Conservation (phyloP, 305 asterid species). For the Coffea humblotiana region DNA sequence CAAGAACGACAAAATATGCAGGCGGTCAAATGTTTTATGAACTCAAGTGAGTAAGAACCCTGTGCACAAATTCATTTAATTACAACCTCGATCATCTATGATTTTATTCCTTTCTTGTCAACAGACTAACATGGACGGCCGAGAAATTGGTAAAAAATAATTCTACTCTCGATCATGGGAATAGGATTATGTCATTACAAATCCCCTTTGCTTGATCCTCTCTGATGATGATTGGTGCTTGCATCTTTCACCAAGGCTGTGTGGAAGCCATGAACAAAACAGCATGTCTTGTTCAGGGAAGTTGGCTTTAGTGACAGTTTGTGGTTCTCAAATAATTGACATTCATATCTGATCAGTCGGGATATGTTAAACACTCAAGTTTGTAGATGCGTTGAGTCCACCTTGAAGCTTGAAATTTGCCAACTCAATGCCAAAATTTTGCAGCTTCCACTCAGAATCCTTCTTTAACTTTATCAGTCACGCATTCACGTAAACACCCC, state of each 20-base stretch:
- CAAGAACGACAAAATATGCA: neutral
- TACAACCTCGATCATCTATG: neutral
- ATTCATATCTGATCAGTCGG: neutral
- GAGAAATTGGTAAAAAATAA: neutral
- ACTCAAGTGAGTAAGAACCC: neutral
- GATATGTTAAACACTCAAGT: too few species aligned
- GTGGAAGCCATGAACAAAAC: neutral
- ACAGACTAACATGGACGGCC: conserved; percentile 1
- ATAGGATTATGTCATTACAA: neutral
- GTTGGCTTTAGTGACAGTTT: neutral
- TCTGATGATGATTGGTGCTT: neutral
- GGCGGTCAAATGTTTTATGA: neutral
- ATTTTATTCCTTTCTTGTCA: neutral
- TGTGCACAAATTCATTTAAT: neutral
- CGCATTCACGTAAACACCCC: neutral
- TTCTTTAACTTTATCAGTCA: neutral
- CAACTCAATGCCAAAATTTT: neutral
- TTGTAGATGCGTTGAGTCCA: neutral
- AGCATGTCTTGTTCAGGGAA: neutral
- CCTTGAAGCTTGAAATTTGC: neutral
- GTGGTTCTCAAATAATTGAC: neutral
- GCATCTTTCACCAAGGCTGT: neutral
- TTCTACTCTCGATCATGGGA: neutral
- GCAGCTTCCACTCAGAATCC: neutral
- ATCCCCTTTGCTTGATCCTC: neutral